These are phyloP conservation scores for Cercospora brassicicola DNA, from an alignment of 2,329 filamentous ascomycete species.

Conservation along the genomic window DNA sequence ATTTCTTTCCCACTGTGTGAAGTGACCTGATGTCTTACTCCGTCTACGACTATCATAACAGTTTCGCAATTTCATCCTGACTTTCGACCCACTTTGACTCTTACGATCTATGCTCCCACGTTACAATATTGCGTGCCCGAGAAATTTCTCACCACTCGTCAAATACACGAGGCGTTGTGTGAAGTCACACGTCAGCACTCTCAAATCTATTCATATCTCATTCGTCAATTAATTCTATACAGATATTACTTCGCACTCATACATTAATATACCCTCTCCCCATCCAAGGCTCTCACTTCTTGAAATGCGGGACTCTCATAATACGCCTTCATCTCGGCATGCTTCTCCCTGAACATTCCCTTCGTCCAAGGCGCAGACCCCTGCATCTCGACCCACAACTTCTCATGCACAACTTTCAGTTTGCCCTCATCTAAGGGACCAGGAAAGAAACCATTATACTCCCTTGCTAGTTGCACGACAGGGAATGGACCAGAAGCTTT, in stretches of 20 bases:
- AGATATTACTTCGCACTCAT: background rate
- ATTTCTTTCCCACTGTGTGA: background rate
- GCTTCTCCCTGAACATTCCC: slow-evolving; percentile 21
- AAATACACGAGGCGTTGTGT: background rate
- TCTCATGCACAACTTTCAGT: slow-evolving; percentile 27
- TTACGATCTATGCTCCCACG: background rate
- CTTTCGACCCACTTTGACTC: background rate
- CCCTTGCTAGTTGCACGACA: slow-evolving; percentile 11
- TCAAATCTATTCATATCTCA: background rate
- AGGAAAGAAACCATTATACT: slow-evolving; percentile 27
- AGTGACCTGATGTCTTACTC: background rate
- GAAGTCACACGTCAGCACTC: background rate
- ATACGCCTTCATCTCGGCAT: slow-evolving; percentile 20
- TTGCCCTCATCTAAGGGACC: slow-evolving; percentile 13
- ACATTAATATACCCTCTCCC: slow-evolving; percentile 15
- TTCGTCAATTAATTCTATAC: background rate
- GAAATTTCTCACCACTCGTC: background rate
- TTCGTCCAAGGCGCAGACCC: slow-evolving; percentile 17
- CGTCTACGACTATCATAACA: background rate
- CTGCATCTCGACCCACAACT: slow-evolving; percentile 20
- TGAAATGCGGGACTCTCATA: slow-evolving; percentile 23
- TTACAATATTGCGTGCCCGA: background rate
- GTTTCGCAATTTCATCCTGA: background rate
- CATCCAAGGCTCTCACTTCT: slow-evolving; percentile 9
- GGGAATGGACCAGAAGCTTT: slow-evolving; percentile 22